These are phyloP conservation scores for Bonia amplexicaulis DNA, from an alignment of 176 grass and related monocot species.

Conservation along the genomic window DNA sequence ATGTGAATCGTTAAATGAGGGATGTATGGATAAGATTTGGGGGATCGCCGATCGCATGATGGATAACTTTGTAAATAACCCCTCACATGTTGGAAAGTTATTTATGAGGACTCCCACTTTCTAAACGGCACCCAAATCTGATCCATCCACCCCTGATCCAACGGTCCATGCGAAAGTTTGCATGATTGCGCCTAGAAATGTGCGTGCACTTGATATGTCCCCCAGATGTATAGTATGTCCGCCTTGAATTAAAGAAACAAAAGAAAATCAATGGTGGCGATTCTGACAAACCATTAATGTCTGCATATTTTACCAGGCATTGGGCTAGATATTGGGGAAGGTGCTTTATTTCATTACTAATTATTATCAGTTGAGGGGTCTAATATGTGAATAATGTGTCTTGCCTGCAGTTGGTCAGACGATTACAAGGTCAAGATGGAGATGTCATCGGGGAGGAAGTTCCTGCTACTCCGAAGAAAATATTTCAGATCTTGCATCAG, in stretches of 20 bases:
- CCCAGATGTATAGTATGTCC: not conserved
- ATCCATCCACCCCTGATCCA: not conserved
- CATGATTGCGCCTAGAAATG: not conserved
- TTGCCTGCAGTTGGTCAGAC: constrained; percentile 83
- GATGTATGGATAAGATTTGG: not conserved
- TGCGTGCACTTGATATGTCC: not conserved
- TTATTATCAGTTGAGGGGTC: constrained; percentile 9
- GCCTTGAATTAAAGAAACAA: constrained; percentile 7
- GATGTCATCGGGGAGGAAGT: constrained; percentile 83
- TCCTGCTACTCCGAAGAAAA: constrained; percentile 90
- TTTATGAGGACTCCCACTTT: not conserved
- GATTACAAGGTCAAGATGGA: constrained; percentile 93
- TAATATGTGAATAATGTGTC: constrained; percentile 5
- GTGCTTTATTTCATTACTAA: not conserved
- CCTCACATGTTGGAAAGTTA: not conserved
- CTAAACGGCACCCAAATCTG: not conserved
- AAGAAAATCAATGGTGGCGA: not conserved
- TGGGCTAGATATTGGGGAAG: not conserved
- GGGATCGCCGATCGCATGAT: not conserved
- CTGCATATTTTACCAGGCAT: not conserved
- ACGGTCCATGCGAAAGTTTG: not conserved
- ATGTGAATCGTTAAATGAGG: not conserved
- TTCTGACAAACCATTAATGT: not conserved
- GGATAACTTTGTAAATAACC: not conserved
- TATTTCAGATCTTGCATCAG: constrained; percentile 98